Evolutionary conservation across 495 filamentous ascomycete genomes (phyloP).

Genomic region (Aspergillus diversus): DNA sequence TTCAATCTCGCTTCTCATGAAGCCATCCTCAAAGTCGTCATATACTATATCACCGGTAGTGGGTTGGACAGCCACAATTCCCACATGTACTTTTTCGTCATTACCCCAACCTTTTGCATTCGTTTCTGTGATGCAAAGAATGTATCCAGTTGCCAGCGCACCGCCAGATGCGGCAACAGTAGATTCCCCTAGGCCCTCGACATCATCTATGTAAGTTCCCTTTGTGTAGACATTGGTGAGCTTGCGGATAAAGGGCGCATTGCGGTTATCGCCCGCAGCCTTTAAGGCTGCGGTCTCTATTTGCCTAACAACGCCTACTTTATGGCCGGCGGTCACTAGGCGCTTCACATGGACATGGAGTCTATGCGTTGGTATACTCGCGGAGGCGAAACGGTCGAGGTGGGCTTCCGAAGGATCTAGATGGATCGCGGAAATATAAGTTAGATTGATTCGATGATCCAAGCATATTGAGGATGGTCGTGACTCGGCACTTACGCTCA

Average conservation of each 20-base stretch:
- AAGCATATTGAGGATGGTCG: background rate
- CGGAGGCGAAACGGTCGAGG: conserved; percentile 89
- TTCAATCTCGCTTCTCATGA: conserved; percentile 97
- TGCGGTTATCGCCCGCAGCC: conserved; percentile 92
- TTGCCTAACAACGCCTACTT: conserved; percentile 94
- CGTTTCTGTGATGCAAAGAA: conserved; percentile 90
- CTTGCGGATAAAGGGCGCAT: conserved; percentile 88
- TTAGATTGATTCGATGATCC: too few relatives aligned
- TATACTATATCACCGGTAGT: conserved; percentile 96
- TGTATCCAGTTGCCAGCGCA: conserved; percentile 78
- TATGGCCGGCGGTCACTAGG: conserved; percentile 87
- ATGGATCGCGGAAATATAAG: background rate
- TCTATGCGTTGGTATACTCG: conserved; percentile 91
- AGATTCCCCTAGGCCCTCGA: conserved; percentile 72
- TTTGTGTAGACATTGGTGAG: conserved; percentile 98
- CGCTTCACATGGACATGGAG: conserved; percentile 95
- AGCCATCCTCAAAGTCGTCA: conserved; percentile 95
- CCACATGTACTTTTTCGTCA: conserved; percentile 92
- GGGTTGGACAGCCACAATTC: conserved; percentile 93
- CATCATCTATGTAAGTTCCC: conserved; percentile 95
- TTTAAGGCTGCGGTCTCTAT: conserved; percentile 98
- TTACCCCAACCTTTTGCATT: conserved; percentile 83
- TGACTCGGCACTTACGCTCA: conserved; percentile 61
- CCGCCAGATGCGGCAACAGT: conserved; percentile 49
- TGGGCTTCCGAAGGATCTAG: conserved; percentile 87